Evolutionary conservation across 495 filamentous ascomycete genomes (phyloP).

Genomic region (Physcia stellaris): DNA sequence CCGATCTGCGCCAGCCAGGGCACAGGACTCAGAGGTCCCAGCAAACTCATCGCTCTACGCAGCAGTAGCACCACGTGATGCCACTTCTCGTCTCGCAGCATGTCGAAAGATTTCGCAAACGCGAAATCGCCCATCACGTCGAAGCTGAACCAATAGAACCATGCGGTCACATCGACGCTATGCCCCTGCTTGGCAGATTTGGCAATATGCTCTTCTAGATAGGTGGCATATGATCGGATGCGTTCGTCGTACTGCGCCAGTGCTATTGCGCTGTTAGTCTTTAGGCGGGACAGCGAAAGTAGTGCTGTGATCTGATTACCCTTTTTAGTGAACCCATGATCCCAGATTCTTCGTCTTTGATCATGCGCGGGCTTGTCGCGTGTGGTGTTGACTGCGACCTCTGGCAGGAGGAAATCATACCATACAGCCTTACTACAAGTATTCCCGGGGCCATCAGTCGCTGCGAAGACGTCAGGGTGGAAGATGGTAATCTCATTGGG

Average conservation of each 20-base stretch:
- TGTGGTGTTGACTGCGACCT: conserved; percentile 17
- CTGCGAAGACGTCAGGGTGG: conserved; percentile 17
- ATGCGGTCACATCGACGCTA: no score
- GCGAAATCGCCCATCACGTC: conserved; percentile 32
- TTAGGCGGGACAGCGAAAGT: no score
- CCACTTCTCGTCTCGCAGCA: conserved; percentile 20
- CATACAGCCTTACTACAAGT: conserved; percentile 18
- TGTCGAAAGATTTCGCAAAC: conserved; percentile 25
- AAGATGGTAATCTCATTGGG: conserved; percentile 25
- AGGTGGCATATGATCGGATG: no score
- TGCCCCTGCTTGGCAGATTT: no score
- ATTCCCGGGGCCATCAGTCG: conserved; percentile 15
- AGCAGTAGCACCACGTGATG: conserved; percentile 13
- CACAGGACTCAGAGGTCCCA: conserved; percentile 22
- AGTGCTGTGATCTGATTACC: no score
- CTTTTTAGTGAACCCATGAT: conserved; percentile 20
- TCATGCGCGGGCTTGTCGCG: conserved; percentile 22
- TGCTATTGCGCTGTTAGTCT: no score
- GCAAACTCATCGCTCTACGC: conserved; percentile 11
- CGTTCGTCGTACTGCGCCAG: no score
- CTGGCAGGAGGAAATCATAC: conserved; percentile 19
- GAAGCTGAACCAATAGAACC: conserved; percentile 25
- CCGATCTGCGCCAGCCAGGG: conserved; percentile 24
- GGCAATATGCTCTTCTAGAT: conserved; percentile 13
- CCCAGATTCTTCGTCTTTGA: conserved; percentile 25